A percentile compares a stretch with the other conserved stretches of the same genome.
These are phyloP conservation scores for Calophaca sinica DNA, from an alignment of 306 rosid species.

Conservation along the genomic window DNA sequence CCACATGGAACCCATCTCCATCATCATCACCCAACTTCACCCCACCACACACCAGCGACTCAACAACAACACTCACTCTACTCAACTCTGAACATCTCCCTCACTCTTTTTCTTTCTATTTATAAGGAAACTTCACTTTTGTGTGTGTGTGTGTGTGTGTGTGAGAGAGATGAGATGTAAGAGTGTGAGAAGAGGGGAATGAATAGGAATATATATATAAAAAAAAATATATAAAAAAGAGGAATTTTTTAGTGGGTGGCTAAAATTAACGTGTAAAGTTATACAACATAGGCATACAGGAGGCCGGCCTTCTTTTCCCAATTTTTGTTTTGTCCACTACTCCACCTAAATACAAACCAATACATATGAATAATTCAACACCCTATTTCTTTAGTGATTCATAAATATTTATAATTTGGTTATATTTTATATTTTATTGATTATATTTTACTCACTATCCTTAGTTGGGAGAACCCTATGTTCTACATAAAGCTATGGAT, in stretches of 20 bases:
- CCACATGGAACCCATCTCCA: slow-evolving; percentile 45
- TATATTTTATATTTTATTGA: neutral
- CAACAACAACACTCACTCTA: neutral
- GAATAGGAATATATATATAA: neutral
- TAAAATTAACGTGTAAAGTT: slow-evolving; percentile 42
- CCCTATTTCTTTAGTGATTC: neutral
- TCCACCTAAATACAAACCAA: slow-evolving; percentile 27
- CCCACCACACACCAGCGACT: neutral
- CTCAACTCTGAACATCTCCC: neutral
- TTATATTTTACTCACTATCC: too few species aligned
- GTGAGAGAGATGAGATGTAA: neutral
- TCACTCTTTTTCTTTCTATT: slow-evolving; percentile 37
- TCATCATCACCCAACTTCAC: neutral
- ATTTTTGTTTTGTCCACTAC: slow-evolving; percentile 40
- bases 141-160: neutral
- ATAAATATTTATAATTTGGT: neutral
- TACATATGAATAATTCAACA: neutral
- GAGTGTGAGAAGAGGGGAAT: neutral
- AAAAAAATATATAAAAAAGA: neutral
- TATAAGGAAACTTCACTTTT: slow-evolving; percentile 32
- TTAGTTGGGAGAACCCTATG: too few species aligned
- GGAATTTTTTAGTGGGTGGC: slow-evolving; percentile 42
- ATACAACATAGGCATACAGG: slow-evolving; percentile 19
- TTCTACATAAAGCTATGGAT: too few species aligned
- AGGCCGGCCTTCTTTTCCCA: slow-evolving; percentile 49